Percentiles rank a stretch among this genome's conserved stretches.
Evolutionary conservation across 2,329 filamentous ascomycete species (phyloP).

Genomic region (Fusarium liriodendri): DNA sequence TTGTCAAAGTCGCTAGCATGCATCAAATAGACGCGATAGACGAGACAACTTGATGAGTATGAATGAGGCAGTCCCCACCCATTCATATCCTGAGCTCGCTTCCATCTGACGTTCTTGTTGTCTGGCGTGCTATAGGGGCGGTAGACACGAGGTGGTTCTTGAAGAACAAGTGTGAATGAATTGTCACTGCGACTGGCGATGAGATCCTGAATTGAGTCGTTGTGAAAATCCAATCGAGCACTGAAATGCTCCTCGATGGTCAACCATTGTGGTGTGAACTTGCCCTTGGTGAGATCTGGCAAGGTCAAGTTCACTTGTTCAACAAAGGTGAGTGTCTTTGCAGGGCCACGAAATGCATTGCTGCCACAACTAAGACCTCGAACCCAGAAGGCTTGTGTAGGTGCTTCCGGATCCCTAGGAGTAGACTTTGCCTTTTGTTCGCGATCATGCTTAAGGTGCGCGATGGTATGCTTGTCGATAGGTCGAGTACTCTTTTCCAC

Average conservation of each 20-base stretch:
- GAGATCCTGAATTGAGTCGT: conserved; percentile 60
- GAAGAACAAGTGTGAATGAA: conserved; percentile 63
- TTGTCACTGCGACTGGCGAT: conserved; percentile 50
- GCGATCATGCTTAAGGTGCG: conserved; percentile 44
- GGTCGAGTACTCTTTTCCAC: conserved; percentile 50
- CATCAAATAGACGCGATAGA: conserved; percentile 53
- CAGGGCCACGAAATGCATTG: conserved; percentile 52
- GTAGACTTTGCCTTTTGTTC: conserved; percentile 30
- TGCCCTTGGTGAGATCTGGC: neutral
- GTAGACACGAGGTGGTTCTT: conserved; percentile 64
- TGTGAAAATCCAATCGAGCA: conserved; percentile 59
- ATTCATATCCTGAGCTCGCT: conserved; percentile 46
- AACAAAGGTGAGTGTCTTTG: conserved; percentile 54
- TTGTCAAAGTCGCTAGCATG: neutral
- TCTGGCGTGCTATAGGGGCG: conserved; percentile 1
- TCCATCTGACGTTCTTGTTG: conserved; percentile 31
- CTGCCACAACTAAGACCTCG: conserved; percentile 58
- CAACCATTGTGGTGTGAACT: conserved; percentile 30
- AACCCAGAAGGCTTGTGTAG: conserved; percentile 33
- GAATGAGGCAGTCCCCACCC: conserved; percentile 14
- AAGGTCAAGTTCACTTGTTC: conserved; percentile 49
- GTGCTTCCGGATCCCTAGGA: conserved; percentile 31
- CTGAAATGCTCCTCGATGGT: conserved; percentile 1
- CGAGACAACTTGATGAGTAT: conserved; percentile 53
- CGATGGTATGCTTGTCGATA: conserved; percentile 38